phyloP scores from a whole-genome alignment of 179 eudicot species.

The Actinidia arguta region DNA sequence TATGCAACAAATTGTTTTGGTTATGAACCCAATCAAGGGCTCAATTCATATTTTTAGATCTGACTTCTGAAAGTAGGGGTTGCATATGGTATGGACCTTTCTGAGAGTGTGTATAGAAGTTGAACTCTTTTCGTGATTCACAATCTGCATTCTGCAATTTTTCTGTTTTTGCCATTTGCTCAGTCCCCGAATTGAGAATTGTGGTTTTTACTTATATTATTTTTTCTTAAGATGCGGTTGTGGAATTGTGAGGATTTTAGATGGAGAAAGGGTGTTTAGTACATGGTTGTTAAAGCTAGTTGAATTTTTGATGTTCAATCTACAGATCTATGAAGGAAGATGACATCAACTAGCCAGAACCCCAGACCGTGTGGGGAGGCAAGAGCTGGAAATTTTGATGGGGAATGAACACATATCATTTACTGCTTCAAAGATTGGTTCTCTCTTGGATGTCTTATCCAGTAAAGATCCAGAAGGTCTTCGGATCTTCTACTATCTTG shows the following conservation, averaged over 20 bases:
- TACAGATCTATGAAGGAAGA: conserved; percentile 98
- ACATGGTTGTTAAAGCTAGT: neutral
- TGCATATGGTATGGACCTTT: too few species aligned
- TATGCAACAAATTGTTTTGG: too few species aligned
- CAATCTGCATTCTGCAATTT: neutral
- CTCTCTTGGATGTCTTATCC: conserved; percentile 95
- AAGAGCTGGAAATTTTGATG: conserved; percentile 99
- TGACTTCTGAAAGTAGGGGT: too few species aligned
- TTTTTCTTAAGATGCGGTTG: neutral
- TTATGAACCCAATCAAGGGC: too few species aligned
- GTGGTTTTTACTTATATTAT: neutral
- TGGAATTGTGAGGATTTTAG: neutral
- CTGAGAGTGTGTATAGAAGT: too few species aligned
- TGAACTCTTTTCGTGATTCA: too few species aligned
- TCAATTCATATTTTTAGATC: too few species aligned
- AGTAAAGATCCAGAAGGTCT: conserved; percentile 99
- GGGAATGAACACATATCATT: conserved; percentile 98
- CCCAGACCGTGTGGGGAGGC: conserved; percentile 97
- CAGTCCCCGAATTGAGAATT: neutral
- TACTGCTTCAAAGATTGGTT: conserved; percentile 98
- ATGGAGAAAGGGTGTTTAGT: neutral
- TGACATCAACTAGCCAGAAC: conserved; percentile 96
- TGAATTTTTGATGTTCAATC: neutral
- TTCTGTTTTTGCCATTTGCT: neutral
- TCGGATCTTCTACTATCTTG: conserved; percentile 95